Evolutionary conservation across 352 stramenopile species (phyloP).

Genomic region (Phytophthora pini): DNA sequence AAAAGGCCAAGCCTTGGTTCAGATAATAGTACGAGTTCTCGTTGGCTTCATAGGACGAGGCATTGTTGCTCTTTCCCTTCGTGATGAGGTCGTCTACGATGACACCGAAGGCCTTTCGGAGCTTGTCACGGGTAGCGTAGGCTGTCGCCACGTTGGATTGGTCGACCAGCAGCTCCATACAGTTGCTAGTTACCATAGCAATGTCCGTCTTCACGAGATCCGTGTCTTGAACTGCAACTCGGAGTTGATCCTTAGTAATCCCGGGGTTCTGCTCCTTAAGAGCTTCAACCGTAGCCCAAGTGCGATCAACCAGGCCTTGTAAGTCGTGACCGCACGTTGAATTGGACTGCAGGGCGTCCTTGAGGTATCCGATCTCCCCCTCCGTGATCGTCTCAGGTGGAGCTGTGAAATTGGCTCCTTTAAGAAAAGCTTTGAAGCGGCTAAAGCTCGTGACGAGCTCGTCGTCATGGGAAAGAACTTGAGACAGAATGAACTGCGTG

Average conservation of each 20-base stretch:
- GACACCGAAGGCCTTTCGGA: conserved; percentile 35
- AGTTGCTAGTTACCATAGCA: conserved; percentile 35
- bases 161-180: conserved; percentile 34
- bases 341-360: conserved; percentile 30
- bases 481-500: conserved; percentile 25
- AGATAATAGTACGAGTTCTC: conserved; percentile 20
- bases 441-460: conserved; percentile 27
- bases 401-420: conserved; percentile 31
- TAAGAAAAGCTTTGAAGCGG: conserved; percentile 29
- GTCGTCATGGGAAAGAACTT: conserved; percentile 28
- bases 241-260: conserved; percentile 35
- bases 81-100: conserved; percentile 35
- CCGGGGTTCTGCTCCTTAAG: conserved; percentile 28
- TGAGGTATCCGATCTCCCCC: conserved; percentile 37
- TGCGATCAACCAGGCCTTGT: conserved; percentile 23
- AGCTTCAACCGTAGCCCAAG: conserved; percentile 24
- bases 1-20: conserved; percentile 26
- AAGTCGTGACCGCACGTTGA: conserved; percentile 40
- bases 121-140: conserved; percentile 28
- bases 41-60: conserved; percentile 16
- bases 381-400: conserved; percentile 22
- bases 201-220: conserved; percentile 43
- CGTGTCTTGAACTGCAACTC: conserved; percentile 34
- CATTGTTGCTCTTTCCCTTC: conserved; percentile 28
- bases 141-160: conserved; percentile 27